Conservation (phyloP, 768 basidiomycete species). For the Termitomyces eurrhizus region DNA sequence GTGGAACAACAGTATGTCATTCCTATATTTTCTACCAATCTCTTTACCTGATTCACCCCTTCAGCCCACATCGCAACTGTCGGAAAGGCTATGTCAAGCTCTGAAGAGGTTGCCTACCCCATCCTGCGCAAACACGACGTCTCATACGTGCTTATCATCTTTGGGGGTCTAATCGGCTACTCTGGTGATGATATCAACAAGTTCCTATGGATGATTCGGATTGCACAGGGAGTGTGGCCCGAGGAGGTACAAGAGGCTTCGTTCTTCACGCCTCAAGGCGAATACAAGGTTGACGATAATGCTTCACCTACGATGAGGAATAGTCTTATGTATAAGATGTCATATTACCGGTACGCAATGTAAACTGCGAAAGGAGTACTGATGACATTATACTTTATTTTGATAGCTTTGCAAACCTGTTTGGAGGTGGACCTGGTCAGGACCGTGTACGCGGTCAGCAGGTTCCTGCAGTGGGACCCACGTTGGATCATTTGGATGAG, state of each 20-base stretch:
- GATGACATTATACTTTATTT: neutral
- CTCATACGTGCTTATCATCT: slow-evolving; percentile 95
- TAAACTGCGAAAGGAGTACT: neutral
- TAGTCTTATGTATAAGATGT: slow-evolving; percentile 99
- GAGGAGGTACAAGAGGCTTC: slow-evolving; percentile 95
- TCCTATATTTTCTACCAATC: neutral
- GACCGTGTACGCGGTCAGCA: slow-evolving; percentile 91
- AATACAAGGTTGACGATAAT: slow-evolving; percentile 86
- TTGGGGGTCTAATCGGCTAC: slow-evolving; percentile 94
- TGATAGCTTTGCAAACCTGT: slow-evolving; percentile 80
- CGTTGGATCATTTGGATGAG: slow-evolving; percentile 90
- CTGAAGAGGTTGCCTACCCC: slow-evolving; percentile 95
- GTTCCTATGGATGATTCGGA: slow-evolving; percentile 98
- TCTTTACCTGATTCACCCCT: slow-evolving; percentile 9
- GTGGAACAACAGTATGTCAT: slow-evolving; percentile 93
- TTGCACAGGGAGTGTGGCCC: slow-evolving; percentile 95
- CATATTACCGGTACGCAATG: slow-evolving; percentile 74
- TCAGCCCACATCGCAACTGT: slow-evolving; percentile 97
- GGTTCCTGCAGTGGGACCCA: slow-evolving; percentile 73
- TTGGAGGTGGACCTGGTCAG: slow-evolving; percentile 61
- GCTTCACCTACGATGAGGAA: slow-evolving; percentile 90
- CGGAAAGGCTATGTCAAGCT: slow-evolving; percentile 95
- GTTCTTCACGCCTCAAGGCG: slow-evolving; percentile 90
- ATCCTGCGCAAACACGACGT: slow-evolving; percentile 97
- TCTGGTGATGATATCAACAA: slow-evolving; percentile 99